Evolutionary conservation across 768 basidiomycete genomes (phyloP).

Genomic region (Suillus alpinus): DNA sequence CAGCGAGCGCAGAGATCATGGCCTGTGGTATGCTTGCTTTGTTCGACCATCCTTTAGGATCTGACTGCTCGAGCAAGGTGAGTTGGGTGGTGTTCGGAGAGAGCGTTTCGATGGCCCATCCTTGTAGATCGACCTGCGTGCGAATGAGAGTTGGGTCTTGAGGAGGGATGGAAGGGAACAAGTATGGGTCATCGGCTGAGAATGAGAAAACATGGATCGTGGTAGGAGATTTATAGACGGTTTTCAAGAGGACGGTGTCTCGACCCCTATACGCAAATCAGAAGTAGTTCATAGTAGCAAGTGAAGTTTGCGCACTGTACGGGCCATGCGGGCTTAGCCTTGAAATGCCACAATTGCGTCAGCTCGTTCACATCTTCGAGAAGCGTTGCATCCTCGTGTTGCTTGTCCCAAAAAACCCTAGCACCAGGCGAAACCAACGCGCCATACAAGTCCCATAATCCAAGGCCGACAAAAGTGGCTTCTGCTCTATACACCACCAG

Average conservation of each 20-base stretch:
- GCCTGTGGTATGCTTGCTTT: slow-evolving; percentile 89
- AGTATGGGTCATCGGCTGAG: slow-evolving; percentile 84
- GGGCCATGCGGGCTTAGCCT: slow-evolving; percentile 90
- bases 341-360: slow-evolving; percentile 92
- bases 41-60: slow-evolving; percentile 96
- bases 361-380: slow-evolving; percentile 89
- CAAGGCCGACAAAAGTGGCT: slow-evolving; percentile 94
- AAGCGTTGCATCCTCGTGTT: slow-evolving; percentile 80
- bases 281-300: slow-evolving; percentile 11
- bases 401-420: slow-evolving; percentile 83
- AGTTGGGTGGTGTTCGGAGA: slow-evolving; percentile 94
- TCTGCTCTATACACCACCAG: slow-evolving; percentile 95
- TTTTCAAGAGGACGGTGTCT: slow-evolving; percentile 87
- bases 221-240: slow-evolving; percentile 94
- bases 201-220: slow-evolving; percentile 95
- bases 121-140: slow-evolving; percentile 96
- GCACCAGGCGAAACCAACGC: slow-evolving; percentile 86
- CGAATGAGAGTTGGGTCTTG: slow-evolving; percentile 79
- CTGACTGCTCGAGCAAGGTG: slow-evolving; percentile 92
- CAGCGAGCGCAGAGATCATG: slow-evolving; percentile 86
- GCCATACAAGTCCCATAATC: slow-evolving; percentile 92
- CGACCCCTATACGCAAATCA: slow-evolving; percentile 57
- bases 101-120: slow-evolving; percentile 94
- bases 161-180: slow-evolving; percentile 73
- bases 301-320: slow-evolving; percentile 61